These are phyloP conservation scores for Rubus parviflorus DNA, from an alignment of 306 rosid genomes.

Conservation along the genomic window DNA sequence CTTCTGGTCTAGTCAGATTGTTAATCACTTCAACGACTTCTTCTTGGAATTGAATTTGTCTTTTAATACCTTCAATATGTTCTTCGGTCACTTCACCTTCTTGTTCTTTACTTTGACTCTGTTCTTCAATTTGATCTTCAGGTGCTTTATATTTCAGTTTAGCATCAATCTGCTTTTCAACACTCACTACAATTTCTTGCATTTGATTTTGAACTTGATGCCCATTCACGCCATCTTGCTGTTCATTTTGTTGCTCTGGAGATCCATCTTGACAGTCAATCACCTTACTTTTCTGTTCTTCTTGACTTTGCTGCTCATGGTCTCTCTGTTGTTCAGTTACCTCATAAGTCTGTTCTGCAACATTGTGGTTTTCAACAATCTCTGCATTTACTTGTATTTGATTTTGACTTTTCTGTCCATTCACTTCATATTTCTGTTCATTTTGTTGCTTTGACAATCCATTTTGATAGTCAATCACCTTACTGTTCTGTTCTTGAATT, in stretches of 20 bases:
- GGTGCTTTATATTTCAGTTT: background rate
- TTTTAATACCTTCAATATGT: background rate
- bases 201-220: background rate
- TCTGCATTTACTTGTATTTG: constrained; percentile 6
- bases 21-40: constrained; percentile 10
- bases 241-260: background rate
- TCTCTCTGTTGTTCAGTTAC: background rate
- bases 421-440: background rate
- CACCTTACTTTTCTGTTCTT: background rate
- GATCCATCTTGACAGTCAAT: background rate
- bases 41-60: constrained; percentile 17
- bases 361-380: background rate
- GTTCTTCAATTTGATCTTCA: constrained; percentile 7
- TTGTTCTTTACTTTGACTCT: constrained; percentile 16
- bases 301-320: background rate
- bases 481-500: background rate
- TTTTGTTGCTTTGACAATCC: background rate
- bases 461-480: constrained; percentile 13
- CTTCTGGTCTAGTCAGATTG: background rate
- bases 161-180: background rate
- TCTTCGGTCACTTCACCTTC: constrained; percentile 10
- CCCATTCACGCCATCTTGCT: background rate
- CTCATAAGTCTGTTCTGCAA: background rate
- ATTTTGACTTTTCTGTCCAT: background rate
- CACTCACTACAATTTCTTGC: constrained; percentile 5